Evolutionary conservation across 1,139 yeast species (phyloP).

Genomic region (Hyphopichia pseudoburtonii): DNA sequence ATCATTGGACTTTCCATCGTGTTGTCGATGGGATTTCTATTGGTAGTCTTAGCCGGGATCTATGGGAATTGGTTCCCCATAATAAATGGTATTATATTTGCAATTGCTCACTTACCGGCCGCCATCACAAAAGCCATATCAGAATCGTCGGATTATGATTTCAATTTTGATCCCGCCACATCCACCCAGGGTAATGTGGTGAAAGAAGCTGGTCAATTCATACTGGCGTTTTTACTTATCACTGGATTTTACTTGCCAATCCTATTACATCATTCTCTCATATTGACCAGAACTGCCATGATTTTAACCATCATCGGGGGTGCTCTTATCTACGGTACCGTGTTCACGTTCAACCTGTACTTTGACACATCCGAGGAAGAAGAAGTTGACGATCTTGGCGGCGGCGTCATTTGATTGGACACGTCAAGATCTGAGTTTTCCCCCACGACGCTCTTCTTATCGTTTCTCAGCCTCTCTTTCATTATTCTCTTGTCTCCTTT

Average conservation of each 20-base stretch:
- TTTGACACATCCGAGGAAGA: constrained; percentile 61
- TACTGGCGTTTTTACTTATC: constrained; percentile 64
- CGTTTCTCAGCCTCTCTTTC: too few relatives aligned
- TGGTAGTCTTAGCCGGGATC: constrained; percentile 75
- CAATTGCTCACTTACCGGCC: constrained; percentile 72
- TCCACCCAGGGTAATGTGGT: constrained; percentile 30
- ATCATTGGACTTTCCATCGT: constrained; percentile 74
- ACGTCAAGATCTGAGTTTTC: not conserved
- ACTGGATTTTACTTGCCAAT: constrained; percentile 71
- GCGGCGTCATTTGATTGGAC: constrained; percentile 27
- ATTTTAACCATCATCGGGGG: constrained; percentile 72
- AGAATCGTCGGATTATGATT: constrained; percentile 42
- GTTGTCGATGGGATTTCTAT: constrained; percentile 73
- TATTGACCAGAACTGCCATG: constrained; percentile 59
- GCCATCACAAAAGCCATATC: constrained; percentile 35
- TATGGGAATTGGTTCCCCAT: constrained; percentile 80
- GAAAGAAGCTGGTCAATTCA: constrained; percentile 65
- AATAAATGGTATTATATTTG: constrained; percentile 50
- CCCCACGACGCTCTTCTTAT: not conserved
- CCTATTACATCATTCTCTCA: constrained; percentile 61
- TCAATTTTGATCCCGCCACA: constrained; percentile 42
- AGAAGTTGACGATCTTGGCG: constrained; percentile 27
- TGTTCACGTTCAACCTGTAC: constrained; percentile 68
- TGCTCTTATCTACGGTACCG: constrained; percentile 65
- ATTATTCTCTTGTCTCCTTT: too few relatives aligned